Percentiles rank a stretch among this genome's conserved stretches.
Evolutionary conservation across 495 filamentous ascomycete genomes (phyloP).

Genomic region (Xylaria cubensis): DNA sequence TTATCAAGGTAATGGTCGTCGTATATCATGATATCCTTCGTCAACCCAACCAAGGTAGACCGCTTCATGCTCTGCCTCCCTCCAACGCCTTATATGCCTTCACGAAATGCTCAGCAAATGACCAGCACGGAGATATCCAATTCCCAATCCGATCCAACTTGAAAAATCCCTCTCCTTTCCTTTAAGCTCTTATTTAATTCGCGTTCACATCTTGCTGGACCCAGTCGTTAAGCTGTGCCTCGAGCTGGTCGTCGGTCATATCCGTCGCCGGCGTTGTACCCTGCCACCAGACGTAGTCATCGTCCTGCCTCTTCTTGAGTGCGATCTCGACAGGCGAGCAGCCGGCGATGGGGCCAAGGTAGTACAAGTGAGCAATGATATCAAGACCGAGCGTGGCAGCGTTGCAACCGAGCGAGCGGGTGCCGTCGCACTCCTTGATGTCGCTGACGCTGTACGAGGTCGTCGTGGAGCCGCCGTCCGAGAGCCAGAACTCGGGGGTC

Average conservation of each 20-base stretch:
- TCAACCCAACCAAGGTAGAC: background rate
- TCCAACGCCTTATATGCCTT: slow-evolving; percentile 11
- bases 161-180: background rate
- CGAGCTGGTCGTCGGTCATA: slow-evolving; percentile 42
- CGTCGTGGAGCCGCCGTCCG: slow-evolving; percentile 31
- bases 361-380: slow-evolving; percentile 42
- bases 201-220: slow-evolving; percentile 33
- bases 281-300: slow-evolving; percentile 30
- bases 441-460: slow-evolving; percentile 37
- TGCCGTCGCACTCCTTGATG: slow-evolving; percentile 48
- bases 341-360: slow-evolving; percentile 45
- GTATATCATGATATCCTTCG: slow-evolving; percentile 3
- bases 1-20: background rate
- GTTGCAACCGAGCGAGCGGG: slow-evolving; percentile 49
- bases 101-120: background rate
- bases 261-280: slow-evolving; percentile 26
- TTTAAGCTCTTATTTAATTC: background rate
- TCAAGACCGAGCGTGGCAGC: slow-evolving; percentile 43
- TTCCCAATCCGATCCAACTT: background rate
- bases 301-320: slow-evolving; percentile 34
- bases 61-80: slow-evolving; percentile 1
- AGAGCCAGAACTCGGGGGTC: slow-evolving; percentile 71
- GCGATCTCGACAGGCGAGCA: slow-evolving; percentile 35
- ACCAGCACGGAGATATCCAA: background rate
- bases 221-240: slow-evolving; percentile 39